Evolutionary conservation across 163 green algal genomes (phyloP).

Genomic region (Volvox carteri): DNA sequence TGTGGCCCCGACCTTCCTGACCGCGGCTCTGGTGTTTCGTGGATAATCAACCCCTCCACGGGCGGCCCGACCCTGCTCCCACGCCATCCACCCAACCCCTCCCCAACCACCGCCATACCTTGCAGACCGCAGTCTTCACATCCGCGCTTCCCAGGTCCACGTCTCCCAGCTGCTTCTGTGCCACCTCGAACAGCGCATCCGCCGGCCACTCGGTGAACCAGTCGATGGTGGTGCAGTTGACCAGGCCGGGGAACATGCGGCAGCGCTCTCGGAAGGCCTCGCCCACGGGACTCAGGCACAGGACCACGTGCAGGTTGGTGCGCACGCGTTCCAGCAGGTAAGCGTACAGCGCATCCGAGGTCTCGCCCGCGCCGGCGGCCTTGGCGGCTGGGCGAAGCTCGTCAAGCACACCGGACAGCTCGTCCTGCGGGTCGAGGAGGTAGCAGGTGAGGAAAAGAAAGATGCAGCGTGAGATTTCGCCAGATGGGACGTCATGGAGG

Average conservation of each 20-base stretch:
- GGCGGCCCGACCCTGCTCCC: no score
- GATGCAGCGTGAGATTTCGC: no score
- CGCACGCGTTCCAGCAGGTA: conserved; percentile 87
- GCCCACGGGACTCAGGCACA: conserved; percentile 90
- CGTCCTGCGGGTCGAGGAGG: conserved; percentile 74
- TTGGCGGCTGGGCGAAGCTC: conserved; percentile 78
- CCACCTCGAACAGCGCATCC: conserved; percentile 90
- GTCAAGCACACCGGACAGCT: conserved; percentile 81
- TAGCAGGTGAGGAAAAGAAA: no score
- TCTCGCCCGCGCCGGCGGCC: conserved; percentile 71
- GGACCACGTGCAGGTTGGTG: conserved; percentile 90
- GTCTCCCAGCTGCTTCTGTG: conserved; percentile 75
- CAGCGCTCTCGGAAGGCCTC: conserved; percentile 88
- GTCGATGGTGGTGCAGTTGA: conserved; percentile 94
- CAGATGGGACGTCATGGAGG: no score
- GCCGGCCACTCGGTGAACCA: conserved; percentile 93
- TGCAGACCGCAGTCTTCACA: conserved; percentile 83
- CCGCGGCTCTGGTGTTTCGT: no score
- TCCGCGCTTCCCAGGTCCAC: conserved; percentile 76
- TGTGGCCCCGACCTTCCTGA: no score
- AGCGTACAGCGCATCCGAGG: conserved; percentile 78
- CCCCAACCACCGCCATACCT: conserved; percentile 61
- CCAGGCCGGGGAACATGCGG: conserved; percentile 91
- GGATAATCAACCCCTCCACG: no score
- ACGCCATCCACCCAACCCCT: background rate